phyloP scores from a whole-genome alignment of 2,329 filamentous ascomycete genomes.

The Pezicula carpinea region DNA sequence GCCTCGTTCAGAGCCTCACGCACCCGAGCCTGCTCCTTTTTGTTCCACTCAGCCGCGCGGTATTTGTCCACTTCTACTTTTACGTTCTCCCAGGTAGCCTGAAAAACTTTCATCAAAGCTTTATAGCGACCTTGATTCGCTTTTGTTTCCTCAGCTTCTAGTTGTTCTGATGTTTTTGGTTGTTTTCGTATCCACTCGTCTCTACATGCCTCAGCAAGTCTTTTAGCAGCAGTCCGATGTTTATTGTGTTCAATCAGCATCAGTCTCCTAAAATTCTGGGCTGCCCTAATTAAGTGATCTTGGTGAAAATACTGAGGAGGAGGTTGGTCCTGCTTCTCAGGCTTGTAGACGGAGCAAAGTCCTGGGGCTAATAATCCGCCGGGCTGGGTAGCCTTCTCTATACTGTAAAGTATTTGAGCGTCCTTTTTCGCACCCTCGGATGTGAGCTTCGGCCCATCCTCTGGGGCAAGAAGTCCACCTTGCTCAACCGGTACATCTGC shows the following conservation, averaged over 20 bases:
- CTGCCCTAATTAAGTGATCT: slow-evolving; percentile 79
- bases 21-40: slow-evolving; percentile 57
- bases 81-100: slow-evolving; percentile 61
- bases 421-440: slow-evolving; percentile 62
- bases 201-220: slow-evolving; percentile 71
- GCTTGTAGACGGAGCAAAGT: slow-evolving; percentile 67
- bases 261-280: slow-evolving; percentile 73
- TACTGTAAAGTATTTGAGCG: slow-evolving; percentile 61
- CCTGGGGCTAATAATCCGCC: slow-evolving; percentile 71
- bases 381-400: slow-evolving; percentile 68
- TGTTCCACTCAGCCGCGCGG: slow-evolving; percentile 58
- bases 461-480: slow-evolving; percentile 48
- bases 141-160: slow-evolving; percentile 71
- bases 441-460: slow-evolving; percentile 54
- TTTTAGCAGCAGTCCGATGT: slow-evolving; percentile 74
- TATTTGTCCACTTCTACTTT: slow-evolving; percentile 55
- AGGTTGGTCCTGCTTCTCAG: slow-evolving; percentile 64
- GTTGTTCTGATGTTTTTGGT: slow-evolving; percentile 73
- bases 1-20: slow-evolving; percentile 69
- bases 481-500: slow-evolving; percentile 49
- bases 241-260: slow-evolving; percentile 73
- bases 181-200: slow-evolving; percentile 71
- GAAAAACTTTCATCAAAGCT: slow-evolving; percentile 56
- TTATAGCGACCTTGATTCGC: slow-evolving; percentile 66
- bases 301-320: slow-evolving; percentile 78